Percentiles rank a stretch among this genome's conserved stretches.
phyloP scores from a whole-genome alignment of 1,284 basidiomycete species.

The Ustilago curta region DNA sequence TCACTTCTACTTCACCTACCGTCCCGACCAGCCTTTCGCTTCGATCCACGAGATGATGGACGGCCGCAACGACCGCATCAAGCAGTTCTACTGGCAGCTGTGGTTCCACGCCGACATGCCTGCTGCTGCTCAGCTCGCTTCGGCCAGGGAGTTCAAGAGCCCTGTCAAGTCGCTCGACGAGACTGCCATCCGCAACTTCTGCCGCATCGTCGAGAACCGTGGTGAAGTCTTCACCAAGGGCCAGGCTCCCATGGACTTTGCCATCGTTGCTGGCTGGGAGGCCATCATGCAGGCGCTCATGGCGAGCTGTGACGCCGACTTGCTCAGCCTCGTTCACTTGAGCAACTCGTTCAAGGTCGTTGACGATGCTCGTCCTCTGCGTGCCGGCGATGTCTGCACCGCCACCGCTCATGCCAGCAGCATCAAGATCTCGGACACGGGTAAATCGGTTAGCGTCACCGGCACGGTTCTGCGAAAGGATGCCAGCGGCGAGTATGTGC shows the following conservation, averaged over 20 bases:
- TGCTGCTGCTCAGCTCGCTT: conserved; percentile 43
- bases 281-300: conserved; percentile 67
- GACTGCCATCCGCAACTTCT: conserved; percentile 85
- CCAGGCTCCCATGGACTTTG: conserved; percentile 90
- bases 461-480: conserved; percentile 58
- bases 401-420: conserved; percentile 89
- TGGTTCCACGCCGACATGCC: conserved; percentile 67
- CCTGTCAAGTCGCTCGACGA: conserved; percentile 72
- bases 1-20: conserved; percentile 84
- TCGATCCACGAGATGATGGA: conserved; percentile 91
- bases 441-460: conserved; percentile 74
- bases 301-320: conserved; percentile 64
- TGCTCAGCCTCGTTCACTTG: conserved; percentile 94
- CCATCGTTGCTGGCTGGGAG: conserved; percentile 93
- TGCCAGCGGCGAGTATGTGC: conserved; percentile 78
- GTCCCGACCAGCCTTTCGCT: conserved; percentile 87
- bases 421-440: conserved; percentile 89
- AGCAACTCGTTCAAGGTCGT: conserved; percentile 94
- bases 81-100: conserved; percentile 71
- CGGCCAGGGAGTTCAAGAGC: conserved; percentile 49
- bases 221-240: conserved; percentile 83
- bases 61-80: conserved; percentile 90
- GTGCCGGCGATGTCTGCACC: conserved; percentile 88
- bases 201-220: conserved; percentile 91
- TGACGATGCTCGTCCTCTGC: conserved; percentile 80